Evolutionary conservation across 73 alveolate species (phyloP).

Genomic region (Blepharisma japonicum): DNA sequence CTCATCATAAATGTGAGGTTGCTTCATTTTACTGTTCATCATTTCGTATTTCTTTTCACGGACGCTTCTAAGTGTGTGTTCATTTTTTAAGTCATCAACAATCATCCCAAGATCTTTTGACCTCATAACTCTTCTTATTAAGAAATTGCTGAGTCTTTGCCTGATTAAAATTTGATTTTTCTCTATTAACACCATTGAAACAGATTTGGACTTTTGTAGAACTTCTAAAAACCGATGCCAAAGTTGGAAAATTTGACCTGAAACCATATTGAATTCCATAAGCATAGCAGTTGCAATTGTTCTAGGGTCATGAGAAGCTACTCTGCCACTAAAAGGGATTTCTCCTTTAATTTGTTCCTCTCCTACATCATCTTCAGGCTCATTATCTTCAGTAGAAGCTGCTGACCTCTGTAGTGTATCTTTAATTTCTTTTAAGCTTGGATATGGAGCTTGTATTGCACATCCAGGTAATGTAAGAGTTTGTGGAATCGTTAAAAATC

Average conservation of each 20-base stretch:
- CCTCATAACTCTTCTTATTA: too few relatives aligned
- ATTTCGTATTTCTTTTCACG: too few relatives aligned
- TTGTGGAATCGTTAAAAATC: neutral
- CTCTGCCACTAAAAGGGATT: neutral
- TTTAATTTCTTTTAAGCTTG: too few relatives aligned
- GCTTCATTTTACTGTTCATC: too few relatives aligned
- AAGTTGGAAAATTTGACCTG: constrained; percentile 28
- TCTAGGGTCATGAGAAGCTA: neutral
- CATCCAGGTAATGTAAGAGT: constrained; percentile 8
- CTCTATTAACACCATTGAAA: neutral
- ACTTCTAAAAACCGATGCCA: constrained; percentile 30
- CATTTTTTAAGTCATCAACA: neutral
- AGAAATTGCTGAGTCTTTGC: too few relatives aligned
- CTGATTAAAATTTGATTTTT: too few relatives aligned
- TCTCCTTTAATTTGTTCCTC: neutral
- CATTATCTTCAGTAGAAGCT: too few relatives aligned
- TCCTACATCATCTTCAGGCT: neutral
- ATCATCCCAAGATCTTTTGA: too few relatives aligned
- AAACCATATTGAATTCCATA: constrained; percentile 19
- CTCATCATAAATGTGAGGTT: too few relatives aligned
- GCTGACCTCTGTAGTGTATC: too few relatives aligned
- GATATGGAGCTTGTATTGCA: constrained; percentile 4
- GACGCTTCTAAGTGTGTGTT: too few relatives aligned
- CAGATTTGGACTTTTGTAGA: neutral
- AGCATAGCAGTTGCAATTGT: constrained; percentile 22